Evolutionary conservation across 129 eudicot species (phyloP).

Genomic region (Oenanthe sinensis): DNA sequence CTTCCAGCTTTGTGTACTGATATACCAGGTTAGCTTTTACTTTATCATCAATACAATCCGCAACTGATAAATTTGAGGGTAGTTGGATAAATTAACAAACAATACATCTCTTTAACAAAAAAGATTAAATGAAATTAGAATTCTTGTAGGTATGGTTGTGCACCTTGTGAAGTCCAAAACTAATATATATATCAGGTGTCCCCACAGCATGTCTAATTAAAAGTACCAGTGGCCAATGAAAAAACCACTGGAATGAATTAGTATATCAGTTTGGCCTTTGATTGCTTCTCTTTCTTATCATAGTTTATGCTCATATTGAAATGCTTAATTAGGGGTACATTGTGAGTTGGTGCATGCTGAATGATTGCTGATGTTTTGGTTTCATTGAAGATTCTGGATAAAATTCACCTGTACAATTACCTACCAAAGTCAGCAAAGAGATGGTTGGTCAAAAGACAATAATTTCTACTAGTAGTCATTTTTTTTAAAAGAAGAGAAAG

Average conservation of each 20-base stretch:
- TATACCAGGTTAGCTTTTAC: slow-evolving; percentile 4
- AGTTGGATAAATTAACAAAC: not conserved
- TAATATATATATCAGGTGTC: not conserved
- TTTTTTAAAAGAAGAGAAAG: slow-evolving; percentile 20
- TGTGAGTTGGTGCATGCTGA: not conserved
- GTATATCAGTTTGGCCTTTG: not conserved
- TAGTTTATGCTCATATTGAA: not conserved
- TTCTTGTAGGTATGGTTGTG: not conserved
- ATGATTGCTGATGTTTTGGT: not conserved
- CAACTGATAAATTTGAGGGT: not conserved
- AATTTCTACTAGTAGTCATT: not conserved
- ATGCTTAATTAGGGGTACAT: not conserved
- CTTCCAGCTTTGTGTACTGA: slow-evolving; percentile 4
- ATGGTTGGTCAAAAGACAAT: slow-evolving; percentile 3
- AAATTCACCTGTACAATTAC: slow-evolving; percentile 4
- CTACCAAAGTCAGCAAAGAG: slow-evolving; percentile 9
- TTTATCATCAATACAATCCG: not conserved
- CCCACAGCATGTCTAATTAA: not conserved
- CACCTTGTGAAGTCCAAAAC: not conserved
- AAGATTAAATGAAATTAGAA: not conserved
- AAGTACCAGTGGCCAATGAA: not conserved
- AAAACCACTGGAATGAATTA: not conserved
- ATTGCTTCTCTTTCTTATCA: not conserved
- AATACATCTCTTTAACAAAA: not conserved
- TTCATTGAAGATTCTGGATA: not conserved